Base-by-base conservation (phyloP, 139 green algal genomes). In the Eudorina sp. region DNA sequence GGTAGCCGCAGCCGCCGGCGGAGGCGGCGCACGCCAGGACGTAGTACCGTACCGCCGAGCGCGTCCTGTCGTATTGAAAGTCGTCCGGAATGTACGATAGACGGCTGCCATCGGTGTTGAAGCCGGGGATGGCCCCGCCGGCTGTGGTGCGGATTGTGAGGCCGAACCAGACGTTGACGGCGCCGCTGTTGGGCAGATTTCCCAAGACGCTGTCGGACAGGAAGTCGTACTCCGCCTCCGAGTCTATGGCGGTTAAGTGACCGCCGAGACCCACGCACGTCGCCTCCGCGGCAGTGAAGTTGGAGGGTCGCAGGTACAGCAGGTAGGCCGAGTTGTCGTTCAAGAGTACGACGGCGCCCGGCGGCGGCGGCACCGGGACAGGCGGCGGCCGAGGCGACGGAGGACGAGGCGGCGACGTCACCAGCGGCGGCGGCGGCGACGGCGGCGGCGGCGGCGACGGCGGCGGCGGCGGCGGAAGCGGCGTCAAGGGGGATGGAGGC, bases 11-110 rank as follows among this genome's bases (percentile, higher is more conserved):
- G 25, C 34, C 36, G 3, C 21, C 7, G 25, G 23, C 53, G 29
- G 64, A 31, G 16, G 31, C 9, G 7, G 8, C 18, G 81, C 81
- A 87, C 2, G 46, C 19, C 62, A 87, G 34, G 45, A 79, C 69
- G 81, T 87, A 87, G 43, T 87, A 79, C 25, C 81, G 81, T 21
- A 79, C 64, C 14, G 81, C 81, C 21, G 45, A 18, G 2, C 81
- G 31, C 29, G 64, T 53, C 27, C 62, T 62, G 62, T 87, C 81
- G 40, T 69, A 79, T 43, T 78, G 62, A 21, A 87, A 78, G 31
- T 68, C 38, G 34, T 2, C 11, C 19, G 81, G 81, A 1, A 53
- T 79, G 45, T 66, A 87, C 18, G 81, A 68, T 18, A 87, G 36
- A 5, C 81, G 64, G 6, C 38, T 48, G 29, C 81, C 81, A 45